Percentiles rank a stretch among this genome's conserved stretches.
phyloP scores from a whole-genome alignment of 2,329 filamentous ascomycete species.

The Fusarium bulbicola region DNA sequence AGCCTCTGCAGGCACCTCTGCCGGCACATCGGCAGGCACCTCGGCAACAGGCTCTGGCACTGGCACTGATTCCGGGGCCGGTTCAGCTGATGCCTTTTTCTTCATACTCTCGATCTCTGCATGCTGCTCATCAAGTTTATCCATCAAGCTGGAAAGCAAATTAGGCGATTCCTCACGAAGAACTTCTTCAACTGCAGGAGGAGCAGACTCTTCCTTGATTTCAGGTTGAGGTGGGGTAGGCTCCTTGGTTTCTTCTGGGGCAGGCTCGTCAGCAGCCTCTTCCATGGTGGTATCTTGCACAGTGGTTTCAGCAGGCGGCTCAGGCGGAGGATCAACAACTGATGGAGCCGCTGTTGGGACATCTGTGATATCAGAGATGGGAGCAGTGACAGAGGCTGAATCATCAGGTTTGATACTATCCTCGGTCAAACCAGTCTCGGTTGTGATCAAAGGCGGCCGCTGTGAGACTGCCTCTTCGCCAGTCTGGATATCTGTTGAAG shows the following conservation, averaged over 20 bases:
- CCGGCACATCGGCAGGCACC: no score
- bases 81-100: neutral
- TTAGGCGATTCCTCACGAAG: conserved; percentile 43
- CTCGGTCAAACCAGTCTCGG: conserved; percentile 49
- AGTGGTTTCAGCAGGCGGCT: conserved; percentile 28
- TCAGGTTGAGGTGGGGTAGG: conserved; percentile 31
- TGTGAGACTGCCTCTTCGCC: conserved; percentile 31
- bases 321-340: conserved; percentile 14
- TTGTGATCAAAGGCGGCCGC: conserved; percentile 40
- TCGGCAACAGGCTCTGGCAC: neutral
- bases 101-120: conserved; percentile 9
- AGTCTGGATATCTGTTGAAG: conserved; percentile 37
- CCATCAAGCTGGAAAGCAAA: conserved; percentile 56
- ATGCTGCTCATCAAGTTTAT: conserved; percentile 55
- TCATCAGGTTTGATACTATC: conserved; percentile 52
- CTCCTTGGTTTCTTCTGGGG: conserved; percentile 27
- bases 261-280: neutral
- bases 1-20: neutral
- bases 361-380: conserved; percentile 44
- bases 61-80: neutral
- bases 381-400: conserved; percentile 47
- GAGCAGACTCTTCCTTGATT: conserved; percentile 36
- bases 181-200: conserved; percentile 46
- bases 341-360: conserved; percentile 41
- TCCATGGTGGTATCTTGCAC: conserved; percentile 3